phyloP scores from a whole-genome alignment of 345 rosid species.

The Brassica rapa region DNA sequence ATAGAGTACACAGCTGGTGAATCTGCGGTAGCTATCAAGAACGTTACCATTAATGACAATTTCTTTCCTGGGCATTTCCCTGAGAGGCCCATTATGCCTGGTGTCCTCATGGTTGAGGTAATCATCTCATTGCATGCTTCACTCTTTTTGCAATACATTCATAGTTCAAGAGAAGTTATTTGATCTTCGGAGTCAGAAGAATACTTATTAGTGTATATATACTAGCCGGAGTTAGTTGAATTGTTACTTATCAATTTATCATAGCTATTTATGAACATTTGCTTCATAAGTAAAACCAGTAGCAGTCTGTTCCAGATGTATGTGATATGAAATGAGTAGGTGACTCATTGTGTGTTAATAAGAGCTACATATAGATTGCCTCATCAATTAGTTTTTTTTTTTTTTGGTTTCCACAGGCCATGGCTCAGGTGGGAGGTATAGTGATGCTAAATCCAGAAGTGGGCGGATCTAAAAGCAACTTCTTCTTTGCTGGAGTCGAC shows the following conservation, averaged over 20 bases:
- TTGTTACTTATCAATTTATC: background rate
- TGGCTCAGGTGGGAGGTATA: conserved; percentile 97
- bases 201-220: background rate
- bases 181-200: background rate
- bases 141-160: background rate
- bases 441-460: conserved; percentile 93
- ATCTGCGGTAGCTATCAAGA: conserved; percentile 93
- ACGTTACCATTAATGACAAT: conserved; percentile 96
- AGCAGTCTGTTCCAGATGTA: background rate
- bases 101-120: conserved; percentile 99
- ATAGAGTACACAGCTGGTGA: conserved; percentile 92
- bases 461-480: conserved; percentile 73
- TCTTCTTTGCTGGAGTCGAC: conserved; percentile 94
- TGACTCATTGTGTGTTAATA: background rate
- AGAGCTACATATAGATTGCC: background rate
- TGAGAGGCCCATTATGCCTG: conserved; percentile 98
- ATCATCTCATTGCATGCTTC: conserved; percentile 31
- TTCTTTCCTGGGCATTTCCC: conserved; percentile 99
- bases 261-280: background rate
- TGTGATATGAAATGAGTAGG: background rate
- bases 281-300: background rate
- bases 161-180: no score
- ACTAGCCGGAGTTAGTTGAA: background rate
- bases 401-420: conserved; percentile 49
- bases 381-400: background rate